Percentiles rank a stretch among this genome's conserved stretches.
Evolutionary conservation across 2,329 filamentous ascomycete species (phyloP).

Genomic region (Albifimbria verrucaria): DNA sequence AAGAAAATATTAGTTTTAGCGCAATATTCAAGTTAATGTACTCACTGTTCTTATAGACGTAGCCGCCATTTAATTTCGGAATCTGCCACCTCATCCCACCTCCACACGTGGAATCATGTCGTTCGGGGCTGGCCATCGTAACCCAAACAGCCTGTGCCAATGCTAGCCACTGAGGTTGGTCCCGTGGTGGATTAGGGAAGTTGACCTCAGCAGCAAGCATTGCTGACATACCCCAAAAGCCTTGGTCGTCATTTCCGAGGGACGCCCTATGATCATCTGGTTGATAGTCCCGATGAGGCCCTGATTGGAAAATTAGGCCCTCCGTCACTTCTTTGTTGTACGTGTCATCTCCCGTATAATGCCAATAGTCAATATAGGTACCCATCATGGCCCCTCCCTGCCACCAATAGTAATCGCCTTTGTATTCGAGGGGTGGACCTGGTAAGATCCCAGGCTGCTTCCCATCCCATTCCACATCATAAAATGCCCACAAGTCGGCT

Average conservation of each 20-base stretch:
- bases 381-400: slow-evolving; percentile 53
- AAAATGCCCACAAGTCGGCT: background rate
- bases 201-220: slow-evolving; percentile 71
- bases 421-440: too few relatives aligned
- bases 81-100: slow-evolving; percentile 80
- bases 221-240: slow-evolving; percentile 73
- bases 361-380: slow-evolving; percentile 64
- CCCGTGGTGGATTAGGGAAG: slow-evolving; percentile 59
- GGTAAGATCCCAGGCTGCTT: background rate
- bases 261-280: slow-evolving; percentile 52
- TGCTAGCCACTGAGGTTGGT: slow-evolving; percentile 65
- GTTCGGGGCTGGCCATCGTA: background rate
- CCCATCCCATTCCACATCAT: background rate
- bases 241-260: slow-evolving; percentile 65
- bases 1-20: background rate
- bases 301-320: slow-evolving; percentile 53
- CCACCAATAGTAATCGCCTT: slow-evolving; percentile 62
- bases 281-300: slow-evolving; percentile 53
- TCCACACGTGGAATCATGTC: slow-evolving; percentile 45
- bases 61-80: slow-evolving; percentile 32
- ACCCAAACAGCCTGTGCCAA: slow-evolving; percentile 68
- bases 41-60: background rate
- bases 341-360: slow-evolving; percentile 56
- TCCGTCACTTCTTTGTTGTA: slow-evolving; percentile 55
- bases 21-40: background rate